Evolutionary conservation across 176 grass and related monocot genomes (phyloP), one percentile per base, ranked within the genome.

Genomic region (Cenchrus fungigraminus): DNA sequence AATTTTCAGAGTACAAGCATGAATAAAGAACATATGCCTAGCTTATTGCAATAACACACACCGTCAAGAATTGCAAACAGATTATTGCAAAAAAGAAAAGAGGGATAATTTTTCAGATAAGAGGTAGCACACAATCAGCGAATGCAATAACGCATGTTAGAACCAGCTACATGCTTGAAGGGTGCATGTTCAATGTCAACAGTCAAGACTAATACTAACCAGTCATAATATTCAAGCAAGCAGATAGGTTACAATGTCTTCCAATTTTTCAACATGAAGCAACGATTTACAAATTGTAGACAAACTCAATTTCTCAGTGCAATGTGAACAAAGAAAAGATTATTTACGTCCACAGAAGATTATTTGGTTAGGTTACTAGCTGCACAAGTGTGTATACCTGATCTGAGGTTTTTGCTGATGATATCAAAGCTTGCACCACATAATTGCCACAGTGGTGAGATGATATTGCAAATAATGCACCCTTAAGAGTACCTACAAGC

Each of bases 341-440:
- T 15, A 51, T 73, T 82, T 79, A 83, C 43, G 68, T 74, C 42
- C 59, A 32, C 2, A 57, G 6, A 76, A 9, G 42, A 65, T 74
- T 46, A 59, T 63, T 82, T 9, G 6, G 43, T 80, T 49, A 42
- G 8, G 13, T 68, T 53, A 82, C 62, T 54, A 1, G 14, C 9
- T 70, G 80, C 22, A 42, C 20, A 81, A 82, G 45, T 88, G 3
- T 42, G 58, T 79, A 68, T 95, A 95, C 93, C 71, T 95, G 96
- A 89, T 95, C 91, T 67, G 81, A 85, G 60, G 83, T 92, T 92
- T 87, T 98, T 37, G 91, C 88, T 73, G 93, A 95, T 85, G 96
- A 92, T 89, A 98, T 86, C 73, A 98, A 82, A 83, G 93, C 86
- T 91, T 98, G 96, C 65, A 93, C 91, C 69, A 95, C 93, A 94